These are phyloP conservation scores for Pseudogymnoascus sp. DNA, from an alignment of 2,329 filamentous ascomycete species.

Conservation along the genomic window DNA sequence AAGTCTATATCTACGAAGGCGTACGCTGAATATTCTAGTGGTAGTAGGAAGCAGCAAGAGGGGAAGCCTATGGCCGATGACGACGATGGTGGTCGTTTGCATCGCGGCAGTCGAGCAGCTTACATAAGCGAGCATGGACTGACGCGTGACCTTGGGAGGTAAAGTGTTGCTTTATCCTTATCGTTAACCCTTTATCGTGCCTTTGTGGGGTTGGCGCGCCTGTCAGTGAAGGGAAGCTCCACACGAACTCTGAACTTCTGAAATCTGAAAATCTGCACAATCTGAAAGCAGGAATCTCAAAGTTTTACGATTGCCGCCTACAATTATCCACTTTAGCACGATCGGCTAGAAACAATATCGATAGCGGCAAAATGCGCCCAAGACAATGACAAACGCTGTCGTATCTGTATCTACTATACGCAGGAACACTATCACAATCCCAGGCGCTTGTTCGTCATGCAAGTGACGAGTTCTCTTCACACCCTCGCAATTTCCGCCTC, in stretches of 20 bases:
- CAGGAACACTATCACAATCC: slow-evolving; percentile 5
- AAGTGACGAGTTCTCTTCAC: neutral
- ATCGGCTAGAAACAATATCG: neutral
- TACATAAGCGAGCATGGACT: neutral
- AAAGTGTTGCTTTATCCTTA: neutral
- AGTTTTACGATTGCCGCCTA: neutral
- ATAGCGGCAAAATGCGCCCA: neutral
- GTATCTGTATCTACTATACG: neutral
- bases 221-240: neutral
- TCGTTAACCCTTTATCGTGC: neutral
- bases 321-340: neutral
- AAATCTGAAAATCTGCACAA: neutral
- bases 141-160: slow-evolving; percentile 5
- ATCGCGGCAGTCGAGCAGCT: slow-evolving; percentile 5
- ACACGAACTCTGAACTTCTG: neutral
- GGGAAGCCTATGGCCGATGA: neutral
- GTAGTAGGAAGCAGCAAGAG: neutral
- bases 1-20: neutral
- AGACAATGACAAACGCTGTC: neutral
- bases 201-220: neutral
- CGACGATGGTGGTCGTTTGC: neutral
- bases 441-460: neutral
- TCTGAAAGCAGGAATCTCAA: neutral
- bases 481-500: neutral
- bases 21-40: slow-evolving; percentile 1